A percentile compares a stretch with the other conserved stretches of the same genome.
Conservation (phyloP, 768 basidiomycete genomes). For the Hericium erinaceus region DNA sequence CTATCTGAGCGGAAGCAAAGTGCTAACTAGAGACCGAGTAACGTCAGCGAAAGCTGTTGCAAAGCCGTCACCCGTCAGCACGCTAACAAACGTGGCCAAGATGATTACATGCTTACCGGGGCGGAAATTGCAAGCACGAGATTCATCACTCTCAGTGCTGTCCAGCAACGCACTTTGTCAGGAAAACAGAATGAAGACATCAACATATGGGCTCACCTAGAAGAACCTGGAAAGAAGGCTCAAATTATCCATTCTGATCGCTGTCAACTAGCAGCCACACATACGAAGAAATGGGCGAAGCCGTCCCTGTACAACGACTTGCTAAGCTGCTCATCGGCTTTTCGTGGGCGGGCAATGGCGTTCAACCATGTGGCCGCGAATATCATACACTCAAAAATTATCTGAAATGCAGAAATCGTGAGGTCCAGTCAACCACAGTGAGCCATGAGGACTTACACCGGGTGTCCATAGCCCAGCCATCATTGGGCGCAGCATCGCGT, state of each 20-base stretch:
- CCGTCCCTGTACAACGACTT: neutral
- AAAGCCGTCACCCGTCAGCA: neutral
- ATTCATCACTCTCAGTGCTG: neutral
- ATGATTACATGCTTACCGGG: neutral
- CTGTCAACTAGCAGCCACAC: neutral
- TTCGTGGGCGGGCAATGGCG: neutral
- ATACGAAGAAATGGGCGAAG: neutral
- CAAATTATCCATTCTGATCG: neutral
- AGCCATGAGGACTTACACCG: neutral
- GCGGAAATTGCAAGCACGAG: neutral
- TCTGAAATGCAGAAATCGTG: neutral
- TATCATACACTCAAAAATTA: neutral
- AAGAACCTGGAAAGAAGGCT: neutral
- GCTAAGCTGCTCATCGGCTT: neutral
- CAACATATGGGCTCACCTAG: neutral
- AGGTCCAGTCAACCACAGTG: too few relatives aligned
- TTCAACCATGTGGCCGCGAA: neutral
- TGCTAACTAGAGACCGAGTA: neutral
- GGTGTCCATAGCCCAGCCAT: neutral
- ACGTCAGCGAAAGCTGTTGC: neutral
- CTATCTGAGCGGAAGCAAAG: neutral
- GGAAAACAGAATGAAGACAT: neutral
- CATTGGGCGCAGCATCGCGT: too few relatives aligned
- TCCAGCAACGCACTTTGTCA: too few relatives aligned
- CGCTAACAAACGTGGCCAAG: neutral